Evolutionary conservation across 2,329 filamentous ascomycete species (phyloP).

Genomic region (Aspergillus fumigatiaffinis): DNA sequence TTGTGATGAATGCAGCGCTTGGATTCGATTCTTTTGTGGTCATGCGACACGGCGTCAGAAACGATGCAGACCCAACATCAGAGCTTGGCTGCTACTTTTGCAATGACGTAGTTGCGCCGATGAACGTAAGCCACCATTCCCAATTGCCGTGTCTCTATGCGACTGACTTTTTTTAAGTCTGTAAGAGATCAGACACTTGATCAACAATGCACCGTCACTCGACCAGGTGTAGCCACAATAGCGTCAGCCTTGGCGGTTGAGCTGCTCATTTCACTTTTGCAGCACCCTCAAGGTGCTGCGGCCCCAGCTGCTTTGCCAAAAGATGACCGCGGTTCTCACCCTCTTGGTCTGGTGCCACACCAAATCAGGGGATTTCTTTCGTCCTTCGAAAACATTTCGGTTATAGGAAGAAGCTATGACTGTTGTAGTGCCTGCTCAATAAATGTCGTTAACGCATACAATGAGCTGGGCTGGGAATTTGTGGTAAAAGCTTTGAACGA

Average conservation of each 20-base stretch:
- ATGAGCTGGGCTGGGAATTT: slow-evolving; percentile 56
- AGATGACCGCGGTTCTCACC: slow-evolving; percentile 40
- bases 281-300: slow-evolving; percentile 63
- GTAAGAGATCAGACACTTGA: slow-evolving; percentile 93
- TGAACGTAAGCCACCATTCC: slow-evolving; percentile 65
- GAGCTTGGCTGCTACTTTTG: slow-evolving; percentile 96
- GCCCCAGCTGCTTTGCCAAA: slow-evolving; percentile 34
- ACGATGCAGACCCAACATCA: slow-evolving; percentile 52
- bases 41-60: slow-evolving; percentile 83
- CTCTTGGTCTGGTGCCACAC: slow-evolving; percentile 55
- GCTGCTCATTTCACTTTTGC: slow-evolving; percentile 78
- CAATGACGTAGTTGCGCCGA: slow-evolving; percentile 92
- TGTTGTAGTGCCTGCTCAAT: slow-evolving; percentile 62
- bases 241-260: slow-evolving; percentile 90
- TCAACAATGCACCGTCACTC: slow-evolving; percentile 95
- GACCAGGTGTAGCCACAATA: slow-evolving; percentile 86
- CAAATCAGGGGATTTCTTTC: slow-evolving; percentile 61
- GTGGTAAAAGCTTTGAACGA: slow-evolving; percentile 58
- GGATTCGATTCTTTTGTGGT: slow-evolving; percentile 97
- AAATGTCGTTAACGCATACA: slow-evolving; percentile 51
- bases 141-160: slow-evolving; percentile 6
- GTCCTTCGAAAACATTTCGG: slow-evolving; percentile 55
- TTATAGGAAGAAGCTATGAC: slow-evolving; percentile 56
- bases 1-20: slow-evolving; percentile 93
- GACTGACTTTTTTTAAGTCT: slow-evolving; percentile 55